Percentiles rank a stretch among this genome's conserved stretches.
phyloP scores from a whole-genome alignment of 2,329 filamentous ascomycete species.

The Dactylellina drechsleri region DNA sequence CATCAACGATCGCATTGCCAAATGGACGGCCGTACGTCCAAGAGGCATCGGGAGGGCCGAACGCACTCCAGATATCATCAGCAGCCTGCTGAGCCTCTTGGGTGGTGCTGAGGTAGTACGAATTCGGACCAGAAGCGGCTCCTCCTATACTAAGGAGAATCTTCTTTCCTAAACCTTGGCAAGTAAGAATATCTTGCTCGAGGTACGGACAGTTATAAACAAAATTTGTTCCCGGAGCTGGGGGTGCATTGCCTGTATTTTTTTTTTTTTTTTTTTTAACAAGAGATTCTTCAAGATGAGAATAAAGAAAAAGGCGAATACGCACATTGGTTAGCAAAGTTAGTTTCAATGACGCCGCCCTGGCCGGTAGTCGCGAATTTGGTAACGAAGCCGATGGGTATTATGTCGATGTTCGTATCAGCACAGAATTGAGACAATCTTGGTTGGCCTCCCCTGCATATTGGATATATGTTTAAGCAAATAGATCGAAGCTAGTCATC shows the following conservation, averaged over 20 bases:
- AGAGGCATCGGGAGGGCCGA: conserved; percentile 59
- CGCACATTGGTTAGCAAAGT: conserved; percentile 60
- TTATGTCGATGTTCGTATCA: conserved; percentile 62
- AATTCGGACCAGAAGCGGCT: conserved; percentile 59
- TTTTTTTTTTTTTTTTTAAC: too few relatives aligned
- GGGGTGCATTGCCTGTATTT: conserved; percentile 25
- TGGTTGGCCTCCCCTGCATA: conserved; percentile 59
- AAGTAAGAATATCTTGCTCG: conserved; percentile 63
- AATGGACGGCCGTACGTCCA: conserved; percentile 63
- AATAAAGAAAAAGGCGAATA: conserved; percentile 61
- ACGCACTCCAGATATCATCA: conserved; percentile 64
- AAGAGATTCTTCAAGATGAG: background rate
- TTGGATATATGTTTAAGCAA: background rate
- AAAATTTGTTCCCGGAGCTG: conserved; percentile 27
- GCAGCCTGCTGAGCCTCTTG: conserved; percentile 63
- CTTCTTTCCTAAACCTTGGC: conserved; percentile 64
- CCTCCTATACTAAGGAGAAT: conserved; percentile 65
- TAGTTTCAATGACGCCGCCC: conserved; percentile 63
- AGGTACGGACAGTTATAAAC: conserved; percentile 61
- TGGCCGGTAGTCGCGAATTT: conserved; percentile 61
- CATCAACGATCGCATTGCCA: conserved; percentile 65
- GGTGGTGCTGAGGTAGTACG: conserved; percentile 20
- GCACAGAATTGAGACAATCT: conserved; percentile 52
- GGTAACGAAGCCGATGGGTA: conserved; percentile 64
- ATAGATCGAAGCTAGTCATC: background rate